A percentile compares a stretch with the other conserved stretches of the same genome.
Conservation (phyloP, 257 asterid genomes). For the Solanum microdontum region DNA sequence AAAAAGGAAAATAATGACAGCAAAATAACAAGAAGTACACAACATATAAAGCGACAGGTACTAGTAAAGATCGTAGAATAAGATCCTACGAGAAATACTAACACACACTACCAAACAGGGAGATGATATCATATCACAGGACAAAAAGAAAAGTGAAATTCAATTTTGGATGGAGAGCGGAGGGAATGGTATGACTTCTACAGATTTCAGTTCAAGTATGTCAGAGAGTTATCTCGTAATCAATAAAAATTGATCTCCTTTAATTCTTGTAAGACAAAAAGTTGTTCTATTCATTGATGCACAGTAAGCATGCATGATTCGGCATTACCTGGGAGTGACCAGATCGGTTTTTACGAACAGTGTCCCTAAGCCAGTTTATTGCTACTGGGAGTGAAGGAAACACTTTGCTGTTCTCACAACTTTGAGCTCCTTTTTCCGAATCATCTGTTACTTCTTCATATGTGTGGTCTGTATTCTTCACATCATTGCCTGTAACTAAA, state of each 20-base stretch:
- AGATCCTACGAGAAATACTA: not conserved
- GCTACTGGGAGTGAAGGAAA: slow-evolving; percentile 83
- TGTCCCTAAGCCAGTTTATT: slow-evolving; percentile 82
- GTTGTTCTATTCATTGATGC: not conserved
- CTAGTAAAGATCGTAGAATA: not conserved
- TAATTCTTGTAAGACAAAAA: not conserved
- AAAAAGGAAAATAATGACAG: not conserved
- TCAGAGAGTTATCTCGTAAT: not conserved
- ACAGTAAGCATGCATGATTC: not conserved
- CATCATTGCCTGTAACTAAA: slow-evolving; percentile 43
- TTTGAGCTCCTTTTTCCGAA: slow-evolving; percentile 28
- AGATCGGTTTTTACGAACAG: slow-evolving; percentile 43
- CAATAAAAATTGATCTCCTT: not conserved
- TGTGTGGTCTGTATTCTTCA: slow-evolving; percentile 32
- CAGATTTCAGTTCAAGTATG: not conserved
- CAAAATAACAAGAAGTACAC: not conserved
- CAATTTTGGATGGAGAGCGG: not conserved
- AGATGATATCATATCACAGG: not conserved
- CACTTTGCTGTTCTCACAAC: slow-evolving; percentile 57
- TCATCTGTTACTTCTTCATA: slow-evolving; percentile 35
- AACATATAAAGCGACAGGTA: not conserved
- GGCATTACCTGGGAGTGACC: slow-evolving; percentile 66
- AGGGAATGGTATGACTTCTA: not conserved
- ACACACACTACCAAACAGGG: not conserved
- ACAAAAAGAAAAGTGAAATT: not conserved